Evolutionary conservation across 2,329 filamentous ascomycete species (phyloP).

Genomic region (Cyphellophora europaea): DNA sequence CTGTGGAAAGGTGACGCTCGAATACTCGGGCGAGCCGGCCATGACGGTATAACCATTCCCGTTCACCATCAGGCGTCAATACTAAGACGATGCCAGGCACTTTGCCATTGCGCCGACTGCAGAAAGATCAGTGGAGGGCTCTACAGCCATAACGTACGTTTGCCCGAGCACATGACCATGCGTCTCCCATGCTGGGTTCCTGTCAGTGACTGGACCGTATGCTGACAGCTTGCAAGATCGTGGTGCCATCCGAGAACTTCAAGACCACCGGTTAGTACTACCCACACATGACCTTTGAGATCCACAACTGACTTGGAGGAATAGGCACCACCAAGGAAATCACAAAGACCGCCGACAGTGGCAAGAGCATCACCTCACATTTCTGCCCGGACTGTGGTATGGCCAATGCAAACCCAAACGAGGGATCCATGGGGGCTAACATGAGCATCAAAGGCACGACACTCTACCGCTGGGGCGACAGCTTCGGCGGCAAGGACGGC

Average conservation of each 20-base stretch:
- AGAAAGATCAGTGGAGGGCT: constrained; percentile 26
- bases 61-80: not conserved
- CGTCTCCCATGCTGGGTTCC: too few relatives aligned
- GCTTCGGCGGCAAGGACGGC: constrained; percentile 21
- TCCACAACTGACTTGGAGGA: too few relatives aligned
- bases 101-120: constrained; percentile 31
- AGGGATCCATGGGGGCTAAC: not conserved
- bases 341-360: constrained; percentile 26
- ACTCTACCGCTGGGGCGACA: constrained; percentile 20
- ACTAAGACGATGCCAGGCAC: constrained; percentile 18
- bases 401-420: not conserved
- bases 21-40: constrained; percentile 24
- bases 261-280: constrained; percentile 19
- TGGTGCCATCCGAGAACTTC: constrained; percentile 22
- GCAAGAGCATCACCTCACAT: constrained; percentile 26
- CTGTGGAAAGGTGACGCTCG: constrained; percentile 26
- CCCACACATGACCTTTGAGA: too few relatives aligned
- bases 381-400: constrained; percentile 29
- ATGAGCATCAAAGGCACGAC: constrained; percentile 15
- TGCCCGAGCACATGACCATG: too few relatives aligned
- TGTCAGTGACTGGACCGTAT: too few relatives aligned
- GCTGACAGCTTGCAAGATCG: too few relatives aligned
- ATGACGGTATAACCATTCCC: constrained; percentile 19
- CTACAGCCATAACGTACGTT: constrained; percentile 21
- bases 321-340: constrained; percentile 24